A percentile compares a stretch with the other conserved stretches of the same genome.
Conservation (phyloP, 345 rosid species). For the Abelmoschus esculentus region DNA sequence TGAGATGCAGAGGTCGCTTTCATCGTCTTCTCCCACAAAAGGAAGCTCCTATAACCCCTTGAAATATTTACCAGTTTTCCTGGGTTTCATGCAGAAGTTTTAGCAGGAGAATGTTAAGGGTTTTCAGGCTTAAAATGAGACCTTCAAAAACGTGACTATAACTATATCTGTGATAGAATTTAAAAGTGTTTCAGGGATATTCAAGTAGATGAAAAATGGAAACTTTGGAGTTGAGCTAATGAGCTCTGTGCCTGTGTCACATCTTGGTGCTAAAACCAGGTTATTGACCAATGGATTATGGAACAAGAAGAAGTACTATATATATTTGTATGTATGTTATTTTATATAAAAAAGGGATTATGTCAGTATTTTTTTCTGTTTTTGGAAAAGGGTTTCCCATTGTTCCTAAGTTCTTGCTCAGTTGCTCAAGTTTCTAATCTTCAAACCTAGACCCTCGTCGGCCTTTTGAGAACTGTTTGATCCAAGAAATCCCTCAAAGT, state of each 20-base stretch:
- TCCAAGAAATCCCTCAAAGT: no score
- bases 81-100: not conserved
- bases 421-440: no score
- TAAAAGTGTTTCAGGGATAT: not conserved
- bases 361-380: no score
- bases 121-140: not conserved
- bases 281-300: not conserved
- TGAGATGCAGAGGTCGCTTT: conserved; percentile 75
- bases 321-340: no score
- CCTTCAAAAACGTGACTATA: not conserved
- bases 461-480: not conserved
- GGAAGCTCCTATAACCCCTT: conserved; percentile 20
- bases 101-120: not conserved
- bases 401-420: no score
- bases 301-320: conserved; percentile 2
- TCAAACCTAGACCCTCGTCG: not conserved
- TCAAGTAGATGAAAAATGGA: not conserved
- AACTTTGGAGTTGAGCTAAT: not conserved
- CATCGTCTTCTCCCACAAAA: conserved; percentile 70
- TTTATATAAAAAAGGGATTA: no score
- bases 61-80: no score
- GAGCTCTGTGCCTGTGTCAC: not conserved
- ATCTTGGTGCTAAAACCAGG: not conserved
- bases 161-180: not conserved
- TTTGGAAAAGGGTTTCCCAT: not conserved